Base-by-base conservation (phyloP, 1,284 basidiomycete genomes). In the Boletus smithii region DNA sequence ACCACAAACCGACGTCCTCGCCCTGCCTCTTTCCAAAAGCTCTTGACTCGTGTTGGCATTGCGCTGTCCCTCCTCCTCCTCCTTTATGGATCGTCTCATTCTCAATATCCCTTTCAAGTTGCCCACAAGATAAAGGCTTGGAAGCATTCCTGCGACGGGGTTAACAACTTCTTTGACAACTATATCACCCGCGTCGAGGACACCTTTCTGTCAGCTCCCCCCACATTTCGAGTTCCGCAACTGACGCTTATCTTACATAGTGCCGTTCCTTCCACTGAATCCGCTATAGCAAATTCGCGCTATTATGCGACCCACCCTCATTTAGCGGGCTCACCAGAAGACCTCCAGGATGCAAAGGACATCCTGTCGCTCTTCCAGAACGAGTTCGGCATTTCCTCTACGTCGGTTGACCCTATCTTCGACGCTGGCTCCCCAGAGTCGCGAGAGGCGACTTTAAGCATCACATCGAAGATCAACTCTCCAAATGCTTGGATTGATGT, bases 401-500 rank as follows among this genome's bases (percentile, higher is more conserved):
- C 79, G 6, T 52, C 59, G 14, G 59, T 71, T 1, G 60, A 71
- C 16, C 83, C 83, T 34, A 71, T 89, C 33, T 89, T 76, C 63
- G 63, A 76, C 13, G 85, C 86, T 24, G 87, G 88, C 17, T 76
- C 83, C 6, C 56, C 69, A 5, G 72, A 75, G 44, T 89, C 87
- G 20, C 82, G 79, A 43, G 70, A 75, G 37, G 77, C 84, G 5
- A 89, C 84, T 5, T 73, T 85, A 8, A 65, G 66, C 16, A 72
- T 81, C 37, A 73, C 76, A 3, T 72, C 67, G 58, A 42, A 56
- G 59, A 44, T 68, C 63, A 27, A 64, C 71, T 34, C 66, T 49
- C 83, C 88, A 0, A 71, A 70, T 7, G 86, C 87, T 16, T 91
- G 88, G 88, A 81, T 91, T 50, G 85, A 89, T 58, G 72, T 76